Percentiles rank a stretch among this genome's conserved stretches.
Evolutionary conservation across 306 rosid species (phyloP).

Genomic region (Casuarina equisetifolia): DNA sequence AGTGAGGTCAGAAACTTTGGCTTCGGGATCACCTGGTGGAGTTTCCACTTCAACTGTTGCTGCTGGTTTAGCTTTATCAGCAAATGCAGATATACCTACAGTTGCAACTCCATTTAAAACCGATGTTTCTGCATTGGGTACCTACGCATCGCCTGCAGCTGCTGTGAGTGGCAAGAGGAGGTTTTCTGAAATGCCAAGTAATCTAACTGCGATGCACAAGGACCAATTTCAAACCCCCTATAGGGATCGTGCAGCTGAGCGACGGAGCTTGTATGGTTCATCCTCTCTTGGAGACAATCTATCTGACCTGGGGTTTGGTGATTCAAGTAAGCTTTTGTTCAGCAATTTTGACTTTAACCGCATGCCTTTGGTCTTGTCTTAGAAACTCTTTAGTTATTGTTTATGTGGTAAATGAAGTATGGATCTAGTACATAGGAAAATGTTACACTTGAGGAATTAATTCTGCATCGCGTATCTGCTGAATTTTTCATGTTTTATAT

Average conservation of each 20-base stretch:
- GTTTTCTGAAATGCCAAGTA: constrained; percentile 84
- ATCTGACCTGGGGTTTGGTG: constrained; percentile 61
- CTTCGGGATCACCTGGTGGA: constrained; percentile 42
- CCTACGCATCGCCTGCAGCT: constrained; percentile 57
- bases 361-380: constrained; percentile 17
- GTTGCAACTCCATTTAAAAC: constrained; percentile 70
- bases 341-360: constrained; percentile 18
- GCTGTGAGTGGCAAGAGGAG: constrained; percentile 79
- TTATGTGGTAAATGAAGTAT: background rate
- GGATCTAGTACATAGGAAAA: background rate
- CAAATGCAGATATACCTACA: constrained; percentile 47
- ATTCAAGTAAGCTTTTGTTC: constrained; percentile 70
- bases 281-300: constrained; percentile 58
- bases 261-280: constrained; percentile 91
- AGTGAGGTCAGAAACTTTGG: constrained; percentile 57
- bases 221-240: constrained; percentile 74
- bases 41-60: constrained; percentile 34
- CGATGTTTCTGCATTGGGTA: constrained; percentile 80
- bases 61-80: constrained; percentile 32
- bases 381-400: background rate
- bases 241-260: constrained; percentile 97
- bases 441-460: constrained; percentile 1
- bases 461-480: background rate
- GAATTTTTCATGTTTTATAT: constrained; percentile 10
- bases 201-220: constrained; percentile 59